Conservation (phyloP, 106 monocot genomes). For the Dioscorea zingiberensis region DNA sequence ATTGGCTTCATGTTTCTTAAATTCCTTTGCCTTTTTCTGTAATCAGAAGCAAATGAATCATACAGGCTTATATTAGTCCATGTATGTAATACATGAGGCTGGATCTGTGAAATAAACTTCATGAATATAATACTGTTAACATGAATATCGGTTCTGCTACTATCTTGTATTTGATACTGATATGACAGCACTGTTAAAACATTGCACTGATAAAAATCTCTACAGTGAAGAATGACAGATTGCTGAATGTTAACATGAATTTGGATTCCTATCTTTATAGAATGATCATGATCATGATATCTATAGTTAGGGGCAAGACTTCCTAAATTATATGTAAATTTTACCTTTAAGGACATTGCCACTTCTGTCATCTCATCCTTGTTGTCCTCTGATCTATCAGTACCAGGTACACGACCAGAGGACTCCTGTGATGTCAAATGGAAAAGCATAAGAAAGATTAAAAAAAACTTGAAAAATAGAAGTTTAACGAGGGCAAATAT, state of each 20-base stretch:
- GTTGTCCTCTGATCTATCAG: slow-evolving; percentile 22
- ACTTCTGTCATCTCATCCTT: slow-evolving; percentile 41
- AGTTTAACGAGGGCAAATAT: not conserved
- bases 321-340: not conserved
- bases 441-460: not conserved
- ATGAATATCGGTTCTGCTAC: not conserved
- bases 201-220: too few species aligned
- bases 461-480: not conserved
- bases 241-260: not conserved
- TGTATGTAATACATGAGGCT: not conserved
- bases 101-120: not conserved
- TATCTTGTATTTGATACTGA: too few species aligned
- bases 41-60: not conserved
- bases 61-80: not conserved
- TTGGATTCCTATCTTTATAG: not conserved
- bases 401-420: slow-evolving; percentile 9
- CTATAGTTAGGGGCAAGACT: too few species aligned
- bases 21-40: slow-evolving; percentile 79
- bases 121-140: not conserved
- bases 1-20: slow-evolving; percentile 30
- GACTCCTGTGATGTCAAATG: slow-evolving; percentile 29
- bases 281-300: not conserved
- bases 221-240: not conserved
- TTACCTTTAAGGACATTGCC: slow-evolving; percentile 73
- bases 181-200: too few species aligned